Evolutionary conservation across 768 basidiomycete genomes (phyloP).

Genomic region (Hypholoma fasciculare): DNA sequence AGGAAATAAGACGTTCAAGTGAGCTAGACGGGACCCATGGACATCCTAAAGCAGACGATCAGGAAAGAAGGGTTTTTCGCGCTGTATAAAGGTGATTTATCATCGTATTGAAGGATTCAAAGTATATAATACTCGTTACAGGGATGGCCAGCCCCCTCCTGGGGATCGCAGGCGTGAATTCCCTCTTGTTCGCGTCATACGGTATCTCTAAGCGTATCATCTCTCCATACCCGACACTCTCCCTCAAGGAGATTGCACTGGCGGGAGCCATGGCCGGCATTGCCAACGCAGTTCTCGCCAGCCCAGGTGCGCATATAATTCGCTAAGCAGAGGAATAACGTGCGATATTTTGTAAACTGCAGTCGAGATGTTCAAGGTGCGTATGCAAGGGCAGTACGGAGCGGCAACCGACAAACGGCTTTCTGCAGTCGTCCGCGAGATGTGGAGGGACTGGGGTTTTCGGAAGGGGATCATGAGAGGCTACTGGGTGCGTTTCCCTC

Average conservation of each 20-base stretch:
- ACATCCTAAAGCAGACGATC: slow-evolving; percentile 81
- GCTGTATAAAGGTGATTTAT: slow-evolving; percentile 81
- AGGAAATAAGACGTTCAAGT: not conserved
- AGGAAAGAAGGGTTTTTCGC: slow-evolving; percentile 91
- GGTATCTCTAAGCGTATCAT: slow-evolving; percentile 78
- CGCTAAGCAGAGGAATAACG: not conserved
- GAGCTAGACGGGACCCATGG: slow-evolving; percentile 86
- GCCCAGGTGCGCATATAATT: slow-evolving; percentile 61
- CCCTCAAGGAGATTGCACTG: slow-evolving; percentile 73
- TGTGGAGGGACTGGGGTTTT: slow-evolving; percentile 89
- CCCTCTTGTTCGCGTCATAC: slow-evolving; percentile 91
- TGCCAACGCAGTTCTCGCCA: slow-evolving; percentile 85
- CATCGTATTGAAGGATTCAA: not conserved
- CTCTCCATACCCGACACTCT: slow-evolving; percentile 86
- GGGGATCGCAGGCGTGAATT: slow-evolving; percentile 96
- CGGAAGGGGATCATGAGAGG: slow-evolving; percentile 92
- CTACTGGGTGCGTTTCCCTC: slow-evolving; percentile 72
- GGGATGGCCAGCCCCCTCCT: slow-evolving; percentile 91
- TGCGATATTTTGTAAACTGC: not conserved
- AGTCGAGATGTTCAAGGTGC: slow-evolving; percentile 99
- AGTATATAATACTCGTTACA: slow-evolving; percentile 22
- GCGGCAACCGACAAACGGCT: slow-evolving; percentile 76
- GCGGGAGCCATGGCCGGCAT: slow-evolving; percentile 95
- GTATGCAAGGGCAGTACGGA: slow-evolving; percentile 97
- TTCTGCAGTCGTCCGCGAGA: slow-evolving; percentile 68